Evolutionary conservation across 1,284 basidiomycete species (phyloP).

Genomic region (Hymenochaete sp.): DNA sequence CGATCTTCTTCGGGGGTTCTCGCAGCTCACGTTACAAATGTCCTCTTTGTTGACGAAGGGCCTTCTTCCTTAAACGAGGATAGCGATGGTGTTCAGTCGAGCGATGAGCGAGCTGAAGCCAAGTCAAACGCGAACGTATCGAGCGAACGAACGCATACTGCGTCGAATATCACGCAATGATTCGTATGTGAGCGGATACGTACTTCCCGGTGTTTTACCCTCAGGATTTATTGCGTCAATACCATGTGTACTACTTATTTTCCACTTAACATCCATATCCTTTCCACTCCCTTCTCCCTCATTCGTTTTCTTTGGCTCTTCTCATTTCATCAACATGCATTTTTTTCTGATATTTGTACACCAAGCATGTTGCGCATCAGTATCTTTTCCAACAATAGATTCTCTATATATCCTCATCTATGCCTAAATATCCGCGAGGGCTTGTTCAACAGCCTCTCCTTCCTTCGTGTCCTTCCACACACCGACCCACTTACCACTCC

Average conservation of each 20-base stretch:
- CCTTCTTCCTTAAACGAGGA: conserved; percentile 1
- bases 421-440: conserved; percentile 27
- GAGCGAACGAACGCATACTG: not conserved
- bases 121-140: not conserved
- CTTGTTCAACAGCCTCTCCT: conserved; percentile 32
- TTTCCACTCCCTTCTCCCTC: too few species aligned
- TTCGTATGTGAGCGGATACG: not conserved
- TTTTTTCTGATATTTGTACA: too few species aligned
- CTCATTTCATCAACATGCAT: too few species aligned
- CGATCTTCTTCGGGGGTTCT: not conserved
- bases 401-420: too few species aligned
- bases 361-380: too few species aligned
- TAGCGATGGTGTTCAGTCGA: not conserved
- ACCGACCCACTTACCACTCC: conserved; percentile 58
- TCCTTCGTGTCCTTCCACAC: conserved; percentile 39
- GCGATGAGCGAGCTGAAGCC: not conserved
- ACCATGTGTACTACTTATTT: too few species aligned
- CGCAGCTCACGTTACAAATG: not conserved
- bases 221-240: too few species aligned
- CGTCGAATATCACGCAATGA: not conserved
- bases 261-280: too few species aligned
- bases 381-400: too few species aligned
- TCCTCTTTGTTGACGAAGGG: too few species aligned
- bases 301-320: too few species aligned
- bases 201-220: too few species aligned